Evolutionary conservation across 2,329 filamentous ascomycete genomes (phyloP).

Genomic region (Pseudogymnoascus sp.): DNA sequence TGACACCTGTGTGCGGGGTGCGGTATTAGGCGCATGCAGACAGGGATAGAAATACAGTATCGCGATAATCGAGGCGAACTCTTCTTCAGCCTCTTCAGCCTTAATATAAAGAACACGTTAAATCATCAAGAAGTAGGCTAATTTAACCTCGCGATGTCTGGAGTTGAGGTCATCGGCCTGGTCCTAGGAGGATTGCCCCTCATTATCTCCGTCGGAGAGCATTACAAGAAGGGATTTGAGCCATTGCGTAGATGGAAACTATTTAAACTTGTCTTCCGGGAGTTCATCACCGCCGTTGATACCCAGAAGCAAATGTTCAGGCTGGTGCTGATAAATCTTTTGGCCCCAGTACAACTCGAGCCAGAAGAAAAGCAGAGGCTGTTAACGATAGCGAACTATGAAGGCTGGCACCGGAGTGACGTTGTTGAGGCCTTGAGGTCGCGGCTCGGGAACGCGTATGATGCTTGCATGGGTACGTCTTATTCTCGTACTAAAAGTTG

Average conservation of each 20-base stretch:
- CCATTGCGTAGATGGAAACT: slow-evolving; percentile 23
- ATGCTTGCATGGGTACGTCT: slow-evolving; percentile 20
- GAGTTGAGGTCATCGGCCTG: slow-evolving; percentile 22
- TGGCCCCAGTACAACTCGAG: slow-evolving; percentile 21
- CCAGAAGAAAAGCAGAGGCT: slow-evolving; percentile 20
- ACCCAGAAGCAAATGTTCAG: slow-evolving; percentile 23
- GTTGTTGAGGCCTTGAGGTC: slow-evolving; percentile 15
- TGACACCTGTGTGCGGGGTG: neutral
- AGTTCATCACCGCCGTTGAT: slow-evolving; percentile 23
- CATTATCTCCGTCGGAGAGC: slow-evolving; percentile 21
- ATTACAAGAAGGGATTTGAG: slow-evolving; percentile 25
- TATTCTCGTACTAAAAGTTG: neutral
- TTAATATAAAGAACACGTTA: neutral
- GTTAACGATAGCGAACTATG: slow-evolving; percentile 18
- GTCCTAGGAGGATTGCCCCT: slow-evolving; percentile 24
- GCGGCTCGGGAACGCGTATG: slow-evolving; percentile 19
- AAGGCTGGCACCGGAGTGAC: slow-evolving; percentile 21
- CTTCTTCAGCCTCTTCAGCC: neutral
- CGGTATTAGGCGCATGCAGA: neutral
- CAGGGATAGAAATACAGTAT: neutral
- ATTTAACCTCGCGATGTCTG: slow-evolving; percentile 19
- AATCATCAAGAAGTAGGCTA: neutral
- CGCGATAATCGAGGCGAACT: neutral
- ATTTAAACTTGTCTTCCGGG: slow-evolving; percentile 21
- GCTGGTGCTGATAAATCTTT: slow-evolving; percentile 19